Evolutionary conservation across 768 basidiomycete species (phyloP), one percentile per base, ranked within the genome.

Genomic region (Crassisporium funariophilum): DNA sequence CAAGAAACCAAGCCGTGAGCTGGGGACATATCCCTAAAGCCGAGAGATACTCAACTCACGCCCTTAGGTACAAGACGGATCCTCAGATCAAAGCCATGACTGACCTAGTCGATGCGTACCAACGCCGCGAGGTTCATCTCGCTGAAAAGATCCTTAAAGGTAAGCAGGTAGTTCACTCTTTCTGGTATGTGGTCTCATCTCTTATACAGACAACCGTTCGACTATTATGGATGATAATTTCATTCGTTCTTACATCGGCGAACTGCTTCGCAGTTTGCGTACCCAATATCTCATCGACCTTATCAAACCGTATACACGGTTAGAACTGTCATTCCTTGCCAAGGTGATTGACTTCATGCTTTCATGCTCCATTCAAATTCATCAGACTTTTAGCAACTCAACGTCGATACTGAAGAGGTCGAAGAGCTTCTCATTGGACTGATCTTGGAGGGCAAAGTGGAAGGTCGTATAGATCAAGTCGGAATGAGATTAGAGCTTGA

Each of bases 51-150:
- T 12, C 29, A 25, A 11, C 21, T 37, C n/a, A 35, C 17, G 23
- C 25, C 19, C 40, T 5, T 53, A 93, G 91, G 47, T 95, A 97
- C 69, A 98, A 98, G 75, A 91, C 81, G 43, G 91, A 98, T 59
- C 84, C 93, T 8, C 89, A 99, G 66, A 98, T 99, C 63, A 91
- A 86, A 46, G 97, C 97, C 5, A 98, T 99, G 95, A 98, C 95
- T 1, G 90, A 91, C 58, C 78, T 99, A 19, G 97, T 99, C 12
- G 87, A 91, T 53, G 97, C 97, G 0, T 99, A 99, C 68, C 95
- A 98, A 61, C 81, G 90, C 34, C 83, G 95, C 48, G 95, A 98
- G 61, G 95, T 98, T 1, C 95, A 98, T 65, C 79, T 88, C n/a
- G 97, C 97, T 0, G 95, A 99, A 71, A 95, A 86, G 73, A 97